phyloP scores from a whole-genome alignment of 768 basidiomycete species.

The Amanita subjunquillea region DNA sequence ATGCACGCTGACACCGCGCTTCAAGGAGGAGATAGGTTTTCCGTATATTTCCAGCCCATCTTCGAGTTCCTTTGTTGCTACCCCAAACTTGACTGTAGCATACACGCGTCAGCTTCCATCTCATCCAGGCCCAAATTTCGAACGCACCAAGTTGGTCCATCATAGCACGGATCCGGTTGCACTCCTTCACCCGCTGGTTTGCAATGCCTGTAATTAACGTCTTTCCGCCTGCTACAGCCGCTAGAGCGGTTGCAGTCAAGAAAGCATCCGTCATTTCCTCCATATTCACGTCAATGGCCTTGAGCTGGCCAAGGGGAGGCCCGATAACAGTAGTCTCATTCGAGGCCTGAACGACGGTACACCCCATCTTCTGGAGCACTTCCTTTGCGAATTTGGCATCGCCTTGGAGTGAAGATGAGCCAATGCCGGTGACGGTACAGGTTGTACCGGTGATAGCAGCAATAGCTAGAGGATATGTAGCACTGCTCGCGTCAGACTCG shows the following conservation, averaged over 20 bases:
- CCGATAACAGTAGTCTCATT: slow-evolving; percentile 89
- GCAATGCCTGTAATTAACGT: slow-evolving; percentile 91
- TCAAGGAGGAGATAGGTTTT: slow-evolving; percentile 52
- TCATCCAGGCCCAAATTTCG: background rate
- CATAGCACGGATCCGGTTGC: slow-evolving; percentile 95
- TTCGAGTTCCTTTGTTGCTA: slow-evolving; percentile 83
- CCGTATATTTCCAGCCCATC: slow-evolving; percentile 91
- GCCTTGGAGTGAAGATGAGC: slow-evolving; percentile 86
- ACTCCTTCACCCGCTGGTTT: slow-evolving; percentile 97
- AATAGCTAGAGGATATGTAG: slow-evolving; percentile 94
- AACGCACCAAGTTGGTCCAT: slow-evolving; percentile 81
- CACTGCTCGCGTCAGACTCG: slow-evolving; percentile 91
- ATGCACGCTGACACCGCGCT: slow-evolving; percentile 68
- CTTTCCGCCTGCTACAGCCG: slow-evolving; percentile 66
- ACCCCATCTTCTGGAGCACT: slow-evolving; percentile 93
- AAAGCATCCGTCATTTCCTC: slow-evolving; percentile 99
- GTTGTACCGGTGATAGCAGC: slow-evolving; percentile 96
- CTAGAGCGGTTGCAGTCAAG: slow-evolving; percentile 87
- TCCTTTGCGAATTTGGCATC: slow-evolving; percentile 93
- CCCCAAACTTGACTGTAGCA: slow-evolving; percentile 79
- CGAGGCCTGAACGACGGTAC: slow-evolving; percentile 77
- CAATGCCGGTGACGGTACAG: slow-evolving; percentile 91
- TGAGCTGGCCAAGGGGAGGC: slow-evolving; percentile 71
- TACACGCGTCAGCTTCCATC: slow-evolving; percentile 1
- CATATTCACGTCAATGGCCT: slow-evolving; percentile 90